phyloP scores from a whole-genome alignment of 2,329 filamentous ascomycete species.

The Cytospora chrysosperma region DNA sequence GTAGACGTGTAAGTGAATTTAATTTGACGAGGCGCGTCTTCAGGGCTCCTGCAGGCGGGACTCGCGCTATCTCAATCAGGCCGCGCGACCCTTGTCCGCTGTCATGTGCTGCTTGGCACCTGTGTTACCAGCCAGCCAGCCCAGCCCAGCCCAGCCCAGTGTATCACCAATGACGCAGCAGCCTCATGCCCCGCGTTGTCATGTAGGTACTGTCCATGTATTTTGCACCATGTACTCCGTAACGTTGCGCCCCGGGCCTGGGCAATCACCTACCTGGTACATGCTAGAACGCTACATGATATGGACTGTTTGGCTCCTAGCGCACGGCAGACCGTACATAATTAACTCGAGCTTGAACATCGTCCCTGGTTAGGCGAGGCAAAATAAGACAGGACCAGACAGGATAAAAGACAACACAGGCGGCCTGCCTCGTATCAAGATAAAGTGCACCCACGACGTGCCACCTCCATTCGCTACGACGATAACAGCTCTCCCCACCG shows the following conservation, averaged over 20 bases:
- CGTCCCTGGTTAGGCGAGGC: background rate
- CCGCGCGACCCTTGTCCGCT: conserved; percentile 11
- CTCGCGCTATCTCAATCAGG: background rate
- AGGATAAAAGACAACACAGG: background rate
- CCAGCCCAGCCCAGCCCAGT: too few species aligned
- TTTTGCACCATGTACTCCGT: background rate
- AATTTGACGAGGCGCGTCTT: conserved; percentile 5
- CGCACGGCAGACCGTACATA: background rate
- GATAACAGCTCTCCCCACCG: background rate
- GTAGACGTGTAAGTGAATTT: background rate
- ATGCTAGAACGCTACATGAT: background rate
- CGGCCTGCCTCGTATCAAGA: background rate
- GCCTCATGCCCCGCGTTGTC: conserved; percentile 18
- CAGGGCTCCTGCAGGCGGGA: background rate
- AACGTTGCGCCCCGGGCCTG: background rate
- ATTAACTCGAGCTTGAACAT: background rate
- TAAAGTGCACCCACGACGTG: background rate
- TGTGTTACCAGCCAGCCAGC: background rate
- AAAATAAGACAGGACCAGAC: background rate
- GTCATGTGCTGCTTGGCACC: conserved; percentile 17
- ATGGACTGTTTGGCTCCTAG: background rate
- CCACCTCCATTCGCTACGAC: conserved; percentile 3
- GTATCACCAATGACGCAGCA: conserved; percentile 19
- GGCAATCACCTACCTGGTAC: background rate
- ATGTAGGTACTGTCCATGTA: background rate